These are phyloP conservation scores for Diplodia intermedia DNA, from an alignment of 2,329 filamentous ascomycete genomes.

Conservation along the genomic window DNA sequence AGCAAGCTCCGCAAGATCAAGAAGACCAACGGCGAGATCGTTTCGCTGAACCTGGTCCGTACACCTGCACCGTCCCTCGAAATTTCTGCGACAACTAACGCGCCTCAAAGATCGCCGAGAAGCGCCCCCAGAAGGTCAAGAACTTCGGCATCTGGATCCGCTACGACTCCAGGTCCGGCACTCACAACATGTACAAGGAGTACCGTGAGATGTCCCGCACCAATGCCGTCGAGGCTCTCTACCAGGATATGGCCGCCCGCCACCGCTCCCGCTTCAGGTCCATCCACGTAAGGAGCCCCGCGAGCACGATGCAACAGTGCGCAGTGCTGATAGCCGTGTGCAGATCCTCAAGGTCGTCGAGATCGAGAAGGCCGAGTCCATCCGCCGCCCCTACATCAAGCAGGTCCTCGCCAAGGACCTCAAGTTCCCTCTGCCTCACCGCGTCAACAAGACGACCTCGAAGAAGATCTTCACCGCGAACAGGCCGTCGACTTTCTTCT, in stretches of 20 bases:
- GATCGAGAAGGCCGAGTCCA: slow-evolving; percentile 85
- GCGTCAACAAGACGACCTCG: slow-evolving; percentile 79
- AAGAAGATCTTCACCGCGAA: slow-evolving; percentile 93
- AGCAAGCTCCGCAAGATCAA: slow-evolving; percentile 99
- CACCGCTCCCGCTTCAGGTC: slow-evolving; percentile 98
- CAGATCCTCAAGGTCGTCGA: slow-evolving; percentile 99
- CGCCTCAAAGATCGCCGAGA: slow-evolving; percentile 83
- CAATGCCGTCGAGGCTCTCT: slow-evolving; percentile 94
- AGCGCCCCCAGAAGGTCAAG: slow-evolving; percentile 99
- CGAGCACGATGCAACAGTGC: neutral
- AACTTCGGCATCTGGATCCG: slow-evolving; percentile 99
- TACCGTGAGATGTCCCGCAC: slow-evolving; percentile 98
- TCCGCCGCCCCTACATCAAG: slow-evolving; percentile 99
- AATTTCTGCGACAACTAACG: slow-evolving; percentile 22
- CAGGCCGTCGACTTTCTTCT: slow-evolving; percentile 98
- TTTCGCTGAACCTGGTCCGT: slow-evolving; percentile 92
- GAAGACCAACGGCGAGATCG: slow-evolving; percentile 99
- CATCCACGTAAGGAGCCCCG: slow-evolving; percentile 80
- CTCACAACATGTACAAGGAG: slow-evolving; percentile 99
- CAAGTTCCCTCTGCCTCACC: slow-evolving; percentile 98
- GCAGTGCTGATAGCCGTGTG: slow-evolving; percentile 12
- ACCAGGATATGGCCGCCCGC: slow-evolving; percentile 99
- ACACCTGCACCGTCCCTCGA: slow-evolving; percentile 6
- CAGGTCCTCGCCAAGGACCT: slow-evolving; percentile 95
- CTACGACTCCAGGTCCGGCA: slow-evolving; percentile 99